Percentiles rank a stretch among this genome's conserved stretches.
Conservation (phyloP, 306 rosid species). For the Astragalus glycyphyllos region DNA sequence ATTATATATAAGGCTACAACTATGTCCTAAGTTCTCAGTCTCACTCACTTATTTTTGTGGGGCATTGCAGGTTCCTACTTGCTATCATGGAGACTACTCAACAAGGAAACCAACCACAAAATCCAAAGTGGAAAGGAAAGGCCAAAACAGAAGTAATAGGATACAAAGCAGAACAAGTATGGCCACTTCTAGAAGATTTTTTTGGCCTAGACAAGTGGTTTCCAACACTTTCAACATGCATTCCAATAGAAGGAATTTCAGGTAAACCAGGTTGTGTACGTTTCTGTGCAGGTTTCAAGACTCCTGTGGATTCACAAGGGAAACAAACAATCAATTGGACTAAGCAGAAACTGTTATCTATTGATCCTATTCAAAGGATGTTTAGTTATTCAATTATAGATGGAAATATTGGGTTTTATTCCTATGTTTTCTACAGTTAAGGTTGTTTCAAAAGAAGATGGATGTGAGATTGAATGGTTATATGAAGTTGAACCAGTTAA, state of each 20-base stretch:
- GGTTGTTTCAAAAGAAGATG: slow-evolving; percentile 41
- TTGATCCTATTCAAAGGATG: slow-evolving; percentile 40
- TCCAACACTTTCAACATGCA: slow-evolving; percentile 57
- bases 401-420: slow-evolving; percentile 63
- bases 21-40: neutral
- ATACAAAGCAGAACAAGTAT: slow-evolving; percentile 49
- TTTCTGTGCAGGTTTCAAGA: slow-evolving; percentile 69
- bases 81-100: slow-evolving; percentile 1
- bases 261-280: slow-evolving; percentile 64
- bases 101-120: slow-evolving; percentile 16
- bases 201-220: slow-evolving; percentile 66
- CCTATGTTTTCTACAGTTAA: slow-evolving; percentile 48
- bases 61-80: slow-evolving; percentile 12
- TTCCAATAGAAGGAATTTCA: slow-evolving; percentile 55
- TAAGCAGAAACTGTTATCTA: slow-evolving; percentile 57
- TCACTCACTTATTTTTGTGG: neutral
- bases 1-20: neutral
- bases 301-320: slow-evolving; percentile 38
- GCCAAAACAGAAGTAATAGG: slow-evolving; percentile 46
- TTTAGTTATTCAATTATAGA: slow-evolving; percentile 51
- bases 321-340: slow-evolving; percentile 53
- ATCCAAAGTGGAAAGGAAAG: slow-evolving; percentile 57
- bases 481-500: slow-evolving; percentile 64
- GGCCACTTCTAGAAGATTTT: slow-evolving; percentile 70
- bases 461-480: slow-evolving; percentile 56